phyloP scores from a whole-genome alignment of 441 rosid species.

The Adansonia madagascariensis region DNA sequence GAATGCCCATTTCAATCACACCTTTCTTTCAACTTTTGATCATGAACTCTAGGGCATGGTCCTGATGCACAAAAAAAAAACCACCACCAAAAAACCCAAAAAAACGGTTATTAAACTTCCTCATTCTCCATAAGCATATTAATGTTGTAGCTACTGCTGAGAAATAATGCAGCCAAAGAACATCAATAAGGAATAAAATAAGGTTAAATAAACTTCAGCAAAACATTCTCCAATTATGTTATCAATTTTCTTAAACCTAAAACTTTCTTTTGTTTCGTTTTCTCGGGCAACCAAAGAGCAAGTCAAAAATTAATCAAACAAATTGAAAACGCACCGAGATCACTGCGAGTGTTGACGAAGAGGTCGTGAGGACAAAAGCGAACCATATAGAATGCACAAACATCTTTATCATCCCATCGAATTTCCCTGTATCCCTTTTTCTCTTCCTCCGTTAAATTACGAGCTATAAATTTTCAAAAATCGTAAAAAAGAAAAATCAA shows the following conservation, averaged over 20 bases:
- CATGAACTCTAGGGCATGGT: conserved; percentile 87
- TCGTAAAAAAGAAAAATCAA: background rate
- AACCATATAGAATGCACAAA: conserved; percentile 95
- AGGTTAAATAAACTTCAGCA: background rate
- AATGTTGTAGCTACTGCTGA: background rate
- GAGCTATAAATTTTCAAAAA: conserved; percentile 48
- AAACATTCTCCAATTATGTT: background rate
- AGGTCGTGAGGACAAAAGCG: conserved; percentile 98
- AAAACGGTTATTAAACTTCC: background rate
- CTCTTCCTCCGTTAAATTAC: conserved; percentile 90
- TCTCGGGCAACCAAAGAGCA: conserved; percentile 16
- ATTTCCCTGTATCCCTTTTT: conserved; percentile 80
- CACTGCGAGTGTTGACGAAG: conserved; percentile 96
- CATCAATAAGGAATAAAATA: conserved; percentile 4
- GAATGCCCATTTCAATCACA: conserved; percentile 31
- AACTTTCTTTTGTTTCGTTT: background rate
- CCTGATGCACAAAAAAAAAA: conserved; percentile 53
- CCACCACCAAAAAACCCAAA: conserved; percentile 1
- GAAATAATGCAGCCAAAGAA: conserved; percentile 1
- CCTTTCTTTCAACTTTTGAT: conserved; percentile 95
- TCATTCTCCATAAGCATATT: conserved; percentile 4
- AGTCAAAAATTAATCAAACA: background rate
- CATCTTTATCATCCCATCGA: conserved; percentile 94
- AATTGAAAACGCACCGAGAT: conserved; percentile 67
- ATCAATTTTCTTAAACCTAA: background rate